Percentiles rank a stretch among this genome's conserved stretches.
Conservation (phyloP, 495 filamentous ascomycete species). For the Xylaria flabelliformis region DNA sequence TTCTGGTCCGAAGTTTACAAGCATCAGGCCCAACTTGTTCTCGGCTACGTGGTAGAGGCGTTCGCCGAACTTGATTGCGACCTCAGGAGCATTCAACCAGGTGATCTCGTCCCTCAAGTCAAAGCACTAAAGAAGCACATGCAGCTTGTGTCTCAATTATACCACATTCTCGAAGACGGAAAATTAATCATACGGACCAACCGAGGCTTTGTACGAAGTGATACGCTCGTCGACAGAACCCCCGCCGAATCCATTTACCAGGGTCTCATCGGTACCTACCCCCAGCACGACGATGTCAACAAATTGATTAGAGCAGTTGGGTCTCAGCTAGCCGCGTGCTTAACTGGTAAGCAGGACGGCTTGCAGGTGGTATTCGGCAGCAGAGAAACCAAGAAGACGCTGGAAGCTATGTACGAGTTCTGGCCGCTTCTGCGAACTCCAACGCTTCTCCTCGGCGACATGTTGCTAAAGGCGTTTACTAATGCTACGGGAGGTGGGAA, state of each 20-base stretch:
- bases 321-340: conserved; percentile 40
- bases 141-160: conserved; percentile 41
- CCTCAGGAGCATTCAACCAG: conserved; percentile 35
- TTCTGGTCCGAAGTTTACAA: conserved; percentile 47
- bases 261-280: not conserved
- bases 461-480: conserved; percentile 30
- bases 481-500: conserved; percentile 29
- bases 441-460: conserved; percentile 36
- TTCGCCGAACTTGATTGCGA: conserved; percentile 46
- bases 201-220: not conserved
- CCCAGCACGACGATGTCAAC: conserved; percentile 41
- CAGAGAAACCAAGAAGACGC: conserved; percentile 34
- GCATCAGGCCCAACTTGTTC: conserved; percentile 44
- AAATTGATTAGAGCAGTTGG: conserved; percentile 41
- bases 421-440: conserved; percentile 40
- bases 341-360: conserved; percentile 42
- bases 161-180: conserved; percentile 41
- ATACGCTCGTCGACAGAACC: not conserved
- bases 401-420: conserved; percentile 42
- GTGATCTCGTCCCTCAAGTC: conserved; percentile 35
- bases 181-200: not conserved
- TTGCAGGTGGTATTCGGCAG: conserved; percentile 45
- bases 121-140: conserved; percentile 34
- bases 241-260: conserved; percentile 19
- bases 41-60: conserved; percentile 49